Percentiles rank a stretch among this genome's conserved stretches.
These are phyloP conservation scores for Epicoccum sorghinum DNA, from an alignment of 2,329 filamentous ascomycete species.

Conservation along the genomic window DNA sequence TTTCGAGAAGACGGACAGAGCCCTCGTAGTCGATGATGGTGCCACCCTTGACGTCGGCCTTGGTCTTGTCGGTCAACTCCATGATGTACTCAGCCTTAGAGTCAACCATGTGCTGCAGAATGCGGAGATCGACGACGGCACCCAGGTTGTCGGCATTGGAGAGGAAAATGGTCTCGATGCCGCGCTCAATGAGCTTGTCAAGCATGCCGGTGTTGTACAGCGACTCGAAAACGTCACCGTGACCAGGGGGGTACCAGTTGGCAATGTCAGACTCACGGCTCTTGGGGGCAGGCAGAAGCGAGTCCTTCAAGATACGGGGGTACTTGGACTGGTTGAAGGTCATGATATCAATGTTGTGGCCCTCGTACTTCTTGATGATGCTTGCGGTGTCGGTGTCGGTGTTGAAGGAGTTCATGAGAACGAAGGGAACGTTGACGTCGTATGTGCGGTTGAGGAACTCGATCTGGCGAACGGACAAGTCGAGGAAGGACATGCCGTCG, in stretches of 20 bases:
- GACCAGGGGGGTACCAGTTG: constrained; percentile 98
- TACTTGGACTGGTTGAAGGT: constrained; percentile 99
- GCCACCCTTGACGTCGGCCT: constrained; percentile 99
- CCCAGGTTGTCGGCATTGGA: constrained; percentile 99
- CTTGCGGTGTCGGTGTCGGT: constrained; percentile 96
- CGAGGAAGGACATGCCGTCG: constrained; percentile 99
- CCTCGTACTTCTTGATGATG: constrained; percentile 99
- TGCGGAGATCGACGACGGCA: constrained; percentile 95
- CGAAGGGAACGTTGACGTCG: constrained; percentile 94
- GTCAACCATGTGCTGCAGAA: constrained; percentile 99
- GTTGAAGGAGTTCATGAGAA: constrained; percentile 99
- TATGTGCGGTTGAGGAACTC: constrained; percentile 99
- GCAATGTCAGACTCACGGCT: constrained; percentile 82
- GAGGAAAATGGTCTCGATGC: constrained; percentile 97
- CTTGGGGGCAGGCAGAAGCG: constrained; percentile 93
- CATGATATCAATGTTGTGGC: constrained; percentile 98
- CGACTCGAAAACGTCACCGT: constrained; percentile 99
- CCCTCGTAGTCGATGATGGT: constrained; percentile 99
- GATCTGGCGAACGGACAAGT: constrained; percentile 97
- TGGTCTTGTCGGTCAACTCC: constrained; percentile 99
- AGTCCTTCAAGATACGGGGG: constrained; percentile 98
- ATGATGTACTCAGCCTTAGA: constrained; percentile 98
- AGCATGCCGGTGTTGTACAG: constrained; percentile 99
- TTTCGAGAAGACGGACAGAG: constrained; percentile 94
- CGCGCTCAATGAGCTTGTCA: constrained; percentile 92